Evolutionary conservation across 257 asterid species (phyloP).

Genomic region (Solanum commersonii): DNA sequence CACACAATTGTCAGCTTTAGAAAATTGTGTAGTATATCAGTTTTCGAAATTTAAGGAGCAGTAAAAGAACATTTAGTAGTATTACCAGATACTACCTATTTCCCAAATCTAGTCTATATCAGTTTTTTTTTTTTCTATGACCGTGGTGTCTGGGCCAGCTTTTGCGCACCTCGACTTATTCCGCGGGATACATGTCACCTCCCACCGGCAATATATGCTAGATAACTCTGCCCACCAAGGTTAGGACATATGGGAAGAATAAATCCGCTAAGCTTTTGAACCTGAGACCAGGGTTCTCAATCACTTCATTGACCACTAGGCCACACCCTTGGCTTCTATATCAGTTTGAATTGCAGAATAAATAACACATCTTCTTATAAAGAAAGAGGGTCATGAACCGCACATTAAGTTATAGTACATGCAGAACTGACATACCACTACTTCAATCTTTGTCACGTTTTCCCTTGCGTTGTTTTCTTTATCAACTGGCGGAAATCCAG

Average conservation of each 20-base stretch:
- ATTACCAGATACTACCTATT: neutral
- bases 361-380: neutral
- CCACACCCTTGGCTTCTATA: neutral
- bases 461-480: conserved; percentile 62
- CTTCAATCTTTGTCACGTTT: conserved; percentile 91
- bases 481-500: conserved; percentile 37
- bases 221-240: neutral
- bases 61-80: neutral
- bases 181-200: neutral
- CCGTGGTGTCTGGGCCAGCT: neutral
- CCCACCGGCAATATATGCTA: neutral
- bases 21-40: neutral
- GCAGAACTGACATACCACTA: conserved; percentile 55
- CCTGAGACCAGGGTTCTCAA: neutral
- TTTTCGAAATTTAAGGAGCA: neutral
- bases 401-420: neutral
- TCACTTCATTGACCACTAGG: neutral
- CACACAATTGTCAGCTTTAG: conserved; percentile 2
- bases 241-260: neutral
- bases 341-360: neutral
- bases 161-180: neutral
- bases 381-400: neutral
- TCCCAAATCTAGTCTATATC: neutral
- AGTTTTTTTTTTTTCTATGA: neutral
- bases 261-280: neutral